phyloP scores from a whole-genome alignment of 2,329 filamentous ascomycete genomes.

The Beauveria medogensis region DNA sequence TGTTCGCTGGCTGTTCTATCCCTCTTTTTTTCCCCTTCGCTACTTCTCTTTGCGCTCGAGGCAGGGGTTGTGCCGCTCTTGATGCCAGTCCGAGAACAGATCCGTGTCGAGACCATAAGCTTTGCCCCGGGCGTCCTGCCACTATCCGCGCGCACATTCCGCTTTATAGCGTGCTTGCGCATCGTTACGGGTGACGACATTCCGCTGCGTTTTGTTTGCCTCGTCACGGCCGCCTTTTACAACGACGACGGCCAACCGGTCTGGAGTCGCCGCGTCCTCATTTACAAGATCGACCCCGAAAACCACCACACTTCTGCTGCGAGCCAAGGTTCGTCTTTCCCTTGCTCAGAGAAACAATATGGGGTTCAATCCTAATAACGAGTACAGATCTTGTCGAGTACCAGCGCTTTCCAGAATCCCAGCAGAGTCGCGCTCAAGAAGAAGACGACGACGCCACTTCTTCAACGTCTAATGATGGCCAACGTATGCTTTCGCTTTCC shows the following conservation, averaged over 20 bases:
- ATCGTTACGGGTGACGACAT: neutral
- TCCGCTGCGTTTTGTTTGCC: constrained; percentile 26
- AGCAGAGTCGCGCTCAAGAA: neutral
- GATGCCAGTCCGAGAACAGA: constrained; percentile 17
- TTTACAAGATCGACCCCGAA: constrained; percentile 20
- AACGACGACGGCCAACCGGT: constrained; percentile 31
- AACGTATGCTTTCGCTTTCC: neutral
- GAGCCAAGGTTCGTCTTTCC: constrained; percentile 7
- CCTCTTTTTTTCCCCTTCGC: neutral
- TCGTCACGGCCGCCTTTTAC: constrained; percentile 40
- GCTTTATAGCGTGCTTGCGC: neutral
- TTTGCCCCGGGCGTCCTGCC: constrained; percentile 25
- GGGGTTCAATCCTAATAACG: neutral
- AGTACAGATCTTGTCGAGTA: neutral
- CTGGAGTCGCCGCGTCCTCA: constrained; percentile 40
- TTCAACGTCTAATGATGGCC: neutral
- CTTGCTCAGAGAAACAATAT: neutral
- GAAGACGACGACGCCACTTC: neutral
- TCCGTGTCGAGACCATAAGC: constrained; percentile 20
- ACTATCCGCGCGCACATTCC: constrained; percentile 25
- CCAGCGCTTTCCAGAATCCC: neutral
- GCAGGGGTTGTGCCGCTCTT: neutral
- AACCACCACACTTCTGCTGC: constrained; percentile 19
- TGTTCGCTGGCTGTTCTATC: rapidly evolving
- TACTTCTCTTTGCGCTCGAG: neutral